These are phyloP conservation scores for Pisolithus albus DNA, from an alignment of 768 basidiomycete genomes.

Conservation along the genomic window DNA sequence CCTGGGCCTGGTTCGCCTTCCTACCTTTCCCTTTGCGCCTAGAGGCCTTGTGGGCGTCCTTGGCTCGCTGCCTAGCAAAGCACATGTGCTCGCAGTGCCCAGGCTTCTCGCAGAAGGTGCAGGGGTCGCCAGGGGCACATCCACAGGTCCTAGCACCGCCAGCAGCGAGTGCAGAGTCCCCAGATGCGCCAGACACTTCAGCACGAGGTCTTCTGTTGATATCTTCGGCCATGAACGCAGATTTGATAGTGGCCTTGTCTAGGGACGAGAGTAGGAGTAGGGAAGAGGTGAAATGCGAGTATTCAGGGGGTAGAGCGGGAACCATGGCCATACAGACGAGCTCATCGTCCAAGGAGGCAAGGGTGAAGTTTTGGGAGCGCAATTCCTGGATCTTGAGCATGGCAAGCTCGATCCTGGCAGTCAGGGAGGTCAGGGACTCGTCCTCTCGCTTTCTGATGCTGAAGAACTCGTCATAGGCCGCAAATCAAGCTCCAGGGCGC, in stretches of 20 bases:
- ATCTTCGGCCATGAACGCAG: too few species aligned
- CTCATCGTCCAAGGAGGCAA: too few species aligned
- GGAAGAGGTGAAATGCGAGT: slow-evolving; percentile 8
- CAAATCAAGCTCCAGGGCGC: not conserved
- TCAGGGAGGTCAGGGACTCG: too few species aligned
- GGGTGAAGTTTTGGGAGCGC: not conserved
- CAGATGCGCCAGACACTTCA: too few species aligned
- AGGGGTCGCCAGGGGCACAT: not conserved
- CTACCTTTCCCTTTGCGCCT: not conserved
- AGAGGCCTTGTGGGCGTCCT: not conserved
- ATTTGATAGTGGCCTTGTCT: too few species aligned
- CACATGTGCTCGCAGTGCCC: not conserved
- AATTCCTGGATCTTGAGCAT: slow-evolving; percentile 6
- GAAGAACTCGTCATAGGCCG: too few species aligned
- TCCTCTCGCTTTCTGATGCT: too few species aligned
- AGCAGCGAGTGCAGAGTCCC: too few species aligned
- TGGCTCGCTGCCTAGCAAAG: not conserved
- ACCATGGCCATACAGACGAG: slow-evolving; percentile 6
- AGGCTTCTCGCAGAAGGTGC: not conserved
- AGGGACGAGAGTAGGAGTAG: slow-evolving; percentile 4
- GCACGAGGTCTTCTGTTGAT: too few species aligned
- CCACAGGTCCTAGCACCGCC: not conserved
- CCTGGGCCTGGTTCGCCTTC: not conserved
- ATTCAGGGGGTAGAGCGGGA: slow-evolving; percentile 3
- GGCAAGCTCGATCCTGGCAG: too few species aligned